Evolutionary conservation across 2,329 filamentous ascomycete species (phyloP).

Genomic region (Lachnum nothofagi): DNA sequence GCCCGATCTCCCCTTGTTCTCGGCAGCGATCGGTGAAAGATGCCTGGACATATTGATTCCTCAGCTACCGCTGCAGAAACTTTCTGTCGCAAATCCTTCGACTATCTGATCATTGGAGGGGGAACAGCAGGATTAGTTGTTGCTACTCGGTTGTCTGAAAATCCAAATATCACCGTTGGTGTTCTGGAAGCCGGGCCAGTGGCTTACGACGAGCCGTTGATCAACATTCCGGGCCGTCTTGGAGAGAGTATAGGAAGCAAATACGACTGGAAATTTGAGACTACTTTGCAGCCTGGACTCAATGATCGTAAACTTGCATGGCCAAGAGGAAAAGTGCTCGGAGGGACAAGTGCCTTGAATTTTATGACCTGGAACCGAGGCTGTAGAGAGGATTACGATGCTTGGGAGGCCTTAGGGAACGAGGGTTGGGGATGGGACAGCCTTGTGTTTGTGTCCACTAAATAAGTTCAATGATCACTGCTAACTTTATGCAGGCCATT

Average conservation of each 20-base stretch:
- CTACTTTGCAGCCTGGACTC: conserved; percentile 34
- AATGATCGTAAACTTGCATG: conserved; percentile 14
- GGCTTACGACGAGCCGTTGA: conserved; percentile 33
- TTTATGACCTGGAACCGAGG: conserved; percentile 17
- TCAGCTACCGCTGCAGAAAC: too few species aligned
- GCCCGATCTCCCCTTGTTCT: too few species aligned
- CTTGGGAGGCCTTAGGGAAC: conserved; percentile 39
- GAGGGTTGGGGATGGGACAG: conserved; percentile 39
- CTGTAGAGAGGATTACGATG: conserved; percentile 28
- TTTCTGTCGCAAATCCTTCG: too few species aligned
- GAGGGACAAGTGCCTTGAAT: conserved; percentile 33
- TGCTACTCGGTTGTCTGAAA: conserved; percentile 38
- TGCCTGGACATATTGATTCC: too few species aligned
- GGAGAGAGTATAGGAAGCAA: conserved; percentile 33
- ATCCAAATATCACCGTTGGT: conserved; percentile 35
- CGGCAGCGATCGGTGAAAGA: too few species aligned
- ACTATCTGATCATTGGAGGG: conserved; percentile 41
- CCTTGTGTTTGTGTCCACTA: conserved; percentile 32
- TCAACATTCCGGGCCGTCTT: conserved; percentile 36
- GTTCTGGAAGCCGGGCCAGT: conserved; percentile 26
- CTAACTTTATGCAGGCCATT: too few species aligned
- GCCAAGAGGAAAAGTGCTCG: conserved; percentile 25
- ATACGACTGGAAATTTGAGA: conserved; percentile 40
- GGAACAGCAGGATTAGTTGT: conserved; percentile 43
- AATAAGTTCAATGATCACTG: too few species aligned